Conservation (phyloP, 2,329 filamentous ascomycete species). For the Cladosporium phlei region DNA sequence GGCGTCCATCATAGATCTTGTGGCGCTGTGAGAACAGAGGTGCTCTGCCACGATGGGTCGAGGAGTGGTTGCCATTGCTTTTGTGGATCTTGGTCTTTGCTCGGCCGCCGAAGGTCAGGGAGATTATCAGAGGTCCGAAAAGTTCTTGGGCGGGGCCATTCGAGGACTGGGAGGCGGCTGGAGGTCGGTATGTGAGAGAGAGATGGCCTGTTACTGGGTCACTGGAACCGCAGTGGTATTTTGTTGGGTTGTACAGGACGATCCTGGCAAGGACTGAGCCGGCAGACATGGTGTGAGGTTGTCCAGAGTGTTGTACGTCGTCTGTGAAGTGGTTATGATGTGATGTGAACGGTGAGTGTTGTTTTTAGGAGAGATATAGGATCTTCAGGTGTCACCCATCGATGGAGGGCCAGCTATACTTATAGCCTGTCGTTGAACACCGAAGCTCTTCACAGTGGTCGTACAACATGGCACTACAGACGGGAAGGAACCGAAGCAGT, state of each 20-base stretch:
- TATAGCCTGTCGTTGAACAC: not conserved
- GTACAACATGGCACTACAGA: not conserved
- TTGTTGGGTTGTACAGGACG: constrained; percentile 10
- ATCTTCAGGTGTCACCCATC: too few relatives aligned
- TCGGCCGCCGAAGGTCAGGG: constrained; percentile 9
- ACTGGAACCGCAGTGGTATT: constrained; percentile 8
- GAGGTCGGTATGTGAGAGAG: constrained; percentile 7
- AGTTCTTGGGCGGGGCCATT: not conserved
- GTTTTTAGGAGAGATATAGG: too few relatives aligned
- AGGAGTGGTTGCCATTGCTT: constrained; percentile 5
- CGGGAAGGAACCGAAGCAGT: constrained; percentile 4
- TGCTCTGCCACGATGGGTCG: constrained; percentile 14
- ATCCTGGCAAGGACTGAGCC: constrained; percentile 5
- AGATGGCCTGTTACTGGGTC: constrained; percentile 14
- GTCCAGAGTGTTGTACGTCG: not conserved
- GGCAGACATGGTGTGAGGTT: constrained; percentile 12
- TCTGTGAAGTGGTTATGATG: not conserved
- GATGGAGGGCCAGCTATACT: too few relatives aligned
- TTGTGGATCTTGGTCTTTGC: constrained; percentile 16
- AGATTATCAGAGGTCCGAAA: constrained; percentile 13
- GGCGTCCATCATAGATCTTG: constrained; percentile 11
- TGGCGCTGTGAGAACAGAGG: constrained; percentile 7
- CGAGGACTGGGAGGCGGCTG: not conserved
- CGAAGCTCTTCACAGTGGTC: not conserved
- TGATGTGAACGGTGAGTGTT: not conserved